These are phyloP conservation scores for Pythium brachiatum DNA, from an alignment of 352 stramenopile genomes.

Conservation along the genomic window DNA sequence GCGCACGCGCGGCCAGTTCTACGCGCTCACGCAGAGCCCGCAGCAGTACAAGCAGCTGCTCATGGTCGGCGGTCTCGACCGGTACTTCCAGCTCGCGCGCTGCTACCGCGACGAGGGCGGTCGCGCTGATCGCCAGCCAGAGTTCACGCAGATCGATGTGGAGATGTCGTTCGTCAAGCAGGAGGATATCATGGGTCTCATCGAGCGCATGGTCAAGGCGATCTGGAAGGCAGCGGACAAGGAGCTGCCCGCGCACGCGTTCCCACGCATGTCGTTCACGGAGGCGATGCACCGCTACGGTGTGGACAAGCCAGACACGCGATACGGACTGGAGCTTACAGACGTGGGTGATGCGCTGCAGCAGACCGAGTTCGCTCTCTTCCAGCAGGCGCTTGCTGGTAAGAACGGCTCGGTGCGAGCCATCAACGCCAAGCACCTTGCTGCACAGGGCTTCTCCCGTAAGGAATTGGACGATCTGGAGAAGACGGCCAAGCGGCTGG, in stretches of 20 bases:
- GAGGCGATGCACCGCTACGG: slow-evolving; percentile 81
- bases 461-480: slow-evolving; percentile 73
- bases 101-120: slow-evolving; percentile 90
- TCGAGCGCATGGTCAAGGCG: slow-evolving; percentile 69
- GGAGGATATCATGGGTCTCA: slow-evolving; percentile 69
- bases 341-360: slow-evolving; percentile 50
- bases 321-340: slow-evolving; percentile 67
- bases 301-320: slow-evolving; percentile 85
- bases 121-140: slow-evolving; percentile 84
- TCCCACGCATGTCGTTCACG: slow-evolving; percentile 67
- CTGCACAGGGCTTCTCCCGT: slow-evolving; percentile 51
- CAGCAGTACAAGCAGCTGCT: slow-evolving; percentile 93
- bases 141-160: slow-evolving; percentile 91
- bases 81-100: slow-evolving; percentile 88
- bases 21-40: slow-evolving; percentile 87
- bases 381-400: slow-evolving; percentile 34
- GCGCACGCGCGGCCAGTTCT: slow-evolving; percentile 66
- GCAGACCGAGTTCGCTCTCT: slow-evolving; percentile 38
- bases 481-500: slow-evolving; percentile 46
- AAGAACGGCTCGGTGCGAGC: slow-evolving; percentile 41
- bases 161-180: slow-evolving; percentile 87
- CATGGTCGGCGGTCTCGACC: slow-evolving; percentile 86
- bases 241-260: slow-evolving; percentile 34
- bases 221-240: slow-evolving; percentile 61
- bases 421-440: slow-evolving; percentile 72